Percentiles rank a stretch among this genome's conserved stretches.
Evolutionary conservation across 1,139 yeast species (phyloP).

Genomic region (Saccharomyces hybrid): DNA sequence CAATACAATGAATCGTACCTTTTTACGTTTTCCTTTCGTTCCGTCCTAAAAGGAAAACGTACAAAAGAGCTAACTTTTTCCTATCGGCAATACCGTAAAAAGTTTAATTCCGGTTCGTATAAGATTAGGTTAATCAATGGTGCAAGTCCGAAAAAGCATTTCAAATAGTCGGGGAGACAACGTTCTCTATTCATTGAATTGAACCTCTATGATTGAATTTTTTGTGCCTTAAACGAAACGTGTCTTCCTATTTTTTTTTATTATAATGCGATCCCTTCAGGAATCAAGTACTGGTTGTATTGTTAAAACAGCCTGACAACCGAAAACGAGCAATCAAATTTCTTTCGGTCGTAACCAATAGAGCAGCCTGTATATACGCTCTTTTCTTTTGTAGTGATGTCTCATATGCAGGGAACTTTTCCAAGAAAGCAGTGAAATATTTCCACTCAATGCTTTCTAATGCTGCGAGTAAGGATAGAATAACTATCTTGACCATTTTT

Average conservation of each 20-base stretch:
- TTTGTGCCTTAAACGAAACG: background rate
- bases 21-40: background rate
- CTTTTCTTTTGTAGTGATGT: slow-evolving; percentile 6
- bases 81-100: background rate
- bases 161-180: background rate
- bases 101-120: background rate
- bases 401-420: background rate
- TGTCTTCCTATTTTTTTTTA: background rate
- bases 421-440: background rate
- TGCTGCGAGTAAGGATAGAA: slow-evolving; percentile 4
- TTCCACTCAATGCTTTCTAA: slow-evolving; percentile 6
- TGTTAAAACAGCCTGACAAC: slow-evolving; percentile 8
- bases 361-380: slow-evolving; percentile 12
- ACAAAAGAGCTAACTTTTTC: background rate
- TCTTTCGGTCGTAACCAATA: slow-evolving; percentile 15
- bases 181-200: background rate
- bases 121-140: background rate
- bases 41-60: background rate
- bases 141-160: background rate
- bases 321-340: slow-evolving; percentile 16
- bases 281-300: background rate
- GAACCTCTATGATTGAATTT: background rate
- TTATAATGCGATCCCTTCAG: too few relatives aligned
- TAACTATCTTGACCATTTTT: slow-evolving; percentile 1
- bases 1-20: background rate